These are phyloP conservation scores for Patellaria atrata DNA, from an alignment of 495 filamentous ascomycete genomes.

Conservation along the genomic window DNA sequence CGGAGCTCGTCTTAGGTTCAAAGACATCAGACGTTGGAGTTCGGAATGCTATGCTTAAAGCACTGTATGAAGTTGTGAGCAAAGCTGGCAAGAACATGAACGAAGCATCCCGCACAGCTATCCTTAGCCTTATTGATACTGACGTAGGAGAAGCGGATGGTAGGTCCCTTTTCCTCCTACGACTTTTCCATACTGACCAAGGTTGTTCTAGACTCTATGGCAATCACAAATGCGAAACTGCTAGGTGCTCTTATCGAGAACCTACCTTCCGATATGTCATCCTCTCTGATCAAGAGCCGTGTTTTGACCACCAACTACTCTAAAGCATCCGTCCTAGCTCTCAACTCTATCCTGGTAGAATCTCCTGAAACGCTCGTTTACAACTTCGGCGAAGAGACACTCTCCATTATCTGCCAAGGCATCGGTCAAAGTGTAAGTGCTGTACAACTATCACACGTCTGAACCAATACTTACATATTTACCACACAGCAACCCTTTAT, in stretches of 20 bases:
- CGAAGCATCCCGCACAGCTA: constrained; percentile 65
- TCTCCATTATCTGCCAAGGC: constrained; percentile 63
- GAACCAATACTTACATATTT: constrained; percentile 13
- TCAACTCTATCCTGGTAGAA: constrained; percentile 80
- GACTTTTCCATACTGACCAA: constrained; percentile 16
- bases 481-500: constrained; percentile 56
- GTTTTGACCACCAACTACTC: constrained; percentile 59
- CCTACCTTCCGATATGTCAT: constrained; percentile 50
- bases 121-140: constrained; percentile 75
- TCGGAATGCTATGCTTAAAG: constrained; percentile 92
- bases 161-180: constrained; percentile 16
- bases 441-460: constrained; percentile 2
- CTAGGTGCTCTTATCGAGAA: constrained; percentile 81
- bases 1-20: constrained; percentile 81
- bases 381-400: constrained; percentile 52
- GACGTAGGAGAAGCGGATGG: constrained; percentile 57
- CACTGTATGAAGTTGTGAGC: constrained; percentile 87
- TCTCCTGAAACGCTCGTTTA: constrained; percentile 52
- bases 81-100: constrained; percentile 92
- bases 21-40: constrained; percentile 83
- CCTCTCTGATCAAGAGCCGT: constrained; percentile 61
- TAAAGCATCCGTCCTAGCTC: constrained; percentile 55
- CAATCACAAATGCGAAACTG: constrained; percentile 75
- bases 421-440: constrained; percentile 53
- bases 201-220: constrained; percentile 45